Base-by-base conservation (phyloP, 2,329 filamentous ascomycete species). In the Trichophyton schoenleinii region DNA sequence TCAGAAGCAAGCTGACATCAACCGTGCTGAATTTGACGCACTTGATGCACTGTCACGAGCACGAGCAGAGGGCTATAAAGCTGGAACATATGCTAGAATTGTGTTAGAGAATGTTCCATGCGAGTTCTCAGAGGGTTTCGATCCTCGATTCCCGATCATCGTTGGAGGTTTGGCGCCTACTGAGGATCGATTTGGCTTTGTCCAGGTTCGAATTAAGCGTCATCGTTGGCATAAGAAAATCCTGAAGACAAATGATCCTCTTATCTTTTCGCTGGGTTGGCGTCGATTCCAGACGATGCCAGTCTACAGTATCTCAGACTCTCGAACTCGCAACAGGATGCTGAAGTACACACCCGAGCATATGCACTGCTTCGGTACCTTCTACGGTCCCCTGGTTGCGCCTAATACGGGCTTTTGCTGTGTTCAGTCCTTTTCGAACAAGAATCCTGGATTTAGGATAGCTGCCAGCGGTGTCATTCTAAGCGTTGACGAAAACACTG, bases 221-320 rank as follows among this genome's bases (percentile, higher is more conserved):
- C 94, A 99, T 74, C 83, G 94, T 66, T 99, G 95, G 95, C 94
- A 99, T 78, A 96, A 96, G 83, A 95, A 94, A 79, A 97, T 97
- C 67, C 81, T 99, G 67, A 99, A 99, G 79, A 97, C 91, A 38
- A 96, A 95, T 71, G 94, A 99, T 70, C 95, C 94, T 15, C 81
- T 99, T 59, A 96, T 99, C 71, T 94, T 99, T 79, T 96, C 91
- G 1, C 81, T 99, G 49, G 94, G 94, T 48, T 99, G 94, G 94
- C 83, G 94, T 58, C 83, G 94, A 63, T 99, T 99, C 74, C 94
- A 97, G 75, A 87, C 88, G 4, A 79, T 94, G 67, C 92, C 92
- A 18, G 85, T 96, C 63, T 99, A 96, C 82, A 94, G 88, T 76
- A 96, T 94, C 62, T 94, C 89, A 25, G 94, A 97, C 74, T 95